phyloP scores from a whole-genome alignment of 2,329 filamentous ascomycete species.

The Lachnellula occidentalis region DNA sequence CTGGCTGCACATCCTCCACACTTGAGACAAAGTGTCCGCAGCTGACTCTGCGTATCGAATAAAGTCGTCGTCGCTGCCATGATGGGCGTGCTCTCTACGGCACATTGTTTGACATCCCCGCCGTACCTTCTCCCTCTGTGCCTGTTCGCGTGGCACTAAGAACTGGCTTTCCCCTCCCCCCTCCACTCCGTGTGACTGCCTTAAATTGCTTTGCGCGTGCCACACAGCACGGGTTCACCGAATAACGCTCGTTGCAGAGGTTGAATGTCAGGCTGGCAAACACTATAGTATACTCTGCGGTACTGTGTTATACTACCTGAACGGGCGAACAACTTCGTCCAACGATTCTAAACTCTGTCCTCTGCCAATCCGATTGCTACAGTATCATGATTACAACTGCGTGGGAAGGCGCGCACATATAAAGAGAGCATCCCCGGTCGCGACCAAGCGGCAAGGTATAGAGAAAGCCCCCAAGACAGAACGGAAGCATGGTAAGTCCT shows the following conservation, averaged over 20 bases:
- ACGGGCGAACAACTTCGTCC: background rate
- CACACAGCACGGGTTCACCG: slow-evolving; percentile 12
- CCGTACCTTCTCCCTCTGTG: slow-evolving; percentile 4
- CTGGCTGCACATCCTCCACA: slow-evolving; percentile 4
- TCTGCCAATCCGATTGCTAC: background rate
- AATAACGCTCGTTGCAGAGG: background rate
- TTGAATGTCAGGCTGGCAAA: slow-evolving; percentile 10
- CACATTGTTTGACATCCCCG: background rate
- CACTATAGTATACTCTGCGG: background rate
- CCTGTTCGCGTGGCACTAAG: slow-evolving; percentile 16
- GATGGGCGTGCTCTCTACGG: background rate
- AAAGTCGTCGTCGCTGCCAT: background rate
- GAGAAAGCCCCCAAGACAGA: slow-evolving; percentile 6
- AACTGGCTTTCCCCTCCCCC: background rate
- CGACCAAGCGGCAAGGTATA: background rate
- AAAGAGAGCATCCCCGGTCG: background rate
- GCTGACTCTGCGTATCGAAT: slow-evolving; percentile 2
- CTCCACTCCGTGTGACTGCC: slow-evolving; percentile 25
- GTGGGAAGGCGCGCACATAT: background rate
- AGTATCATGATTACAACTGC: background rate
- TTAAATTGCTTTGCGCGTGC: slow-evolving; percentile 23
- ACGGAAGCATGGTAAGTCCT: slow-evolving; percentile 20
- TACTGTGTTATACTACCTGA: no score
- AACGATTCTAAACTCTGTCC: background rate
- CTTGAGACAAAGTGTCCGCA: slow-evolving; percentile 9